These are phyloP conservation scores for Microbotryomycetes sp. DNA, from an alignment of 1,284 basidiomycete species.

Conservation along the genomic window DNA sequence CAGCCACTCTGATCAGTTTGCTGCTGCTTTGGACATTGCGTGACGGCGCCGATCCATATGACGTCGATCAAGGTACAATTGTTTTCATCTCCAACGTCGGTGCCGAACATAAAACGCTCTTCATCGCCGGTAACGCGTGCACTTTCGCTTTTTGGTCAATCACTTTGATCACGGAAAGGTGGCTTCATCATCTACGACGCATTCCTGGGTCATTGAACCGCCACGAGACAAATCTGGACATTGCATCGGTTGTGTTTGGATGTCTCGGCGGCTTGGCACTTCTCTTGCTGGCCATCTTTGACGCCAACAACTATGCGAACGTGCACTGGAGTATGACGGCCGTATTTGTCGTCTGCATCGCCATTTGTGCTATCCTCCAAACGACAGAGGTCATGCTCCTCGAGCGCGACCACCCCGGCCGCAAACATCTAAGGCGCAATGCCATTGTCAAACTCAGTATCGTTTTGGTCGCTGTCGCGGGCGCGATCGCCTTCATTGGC, in stretches of 20 bases:
- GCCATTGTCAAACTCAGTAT: slow-evolving; percentile 46
- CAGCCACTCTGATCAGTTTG: slow-evolving; percentile 16
- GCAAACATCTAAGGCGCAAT: slow-evolving; percentile 43
- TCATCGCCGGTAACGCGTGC: slow-evolving; percentile 41
- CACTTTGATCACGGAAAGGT: slow-evolving; percentile 45
- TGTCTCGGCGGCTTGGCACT: slow-evolving; percentile 43
- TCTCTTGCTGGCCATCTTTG: slow-evolving; percentile 41
- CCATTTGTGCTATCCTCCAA: slow-evolving; percentile 47
- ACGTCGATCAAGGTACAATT: slow-evolving; percentile 13
- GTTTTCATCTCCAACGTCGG: slow-evolving; percentile 21
- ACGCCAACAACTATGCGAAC: slow-evolving; percentile 43
- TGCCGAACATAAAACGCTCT: slow-evolving; percentile 38
- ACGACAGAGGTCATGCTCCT: slow-evolving; percentile 44
- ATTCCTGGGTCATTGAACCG: slow-evolving; percentile 44
- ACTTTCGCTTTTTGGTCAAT: slow-evolving; percentile 40
- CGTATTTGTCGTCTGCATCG: slow-evolving; percentile 47
- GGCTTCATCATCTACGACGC: slow-evolving; percentile 46
- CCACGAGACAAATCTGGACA: slow-evolving; percentile 36
- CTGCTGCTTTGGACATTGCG: slow-evolving; percentile 22
- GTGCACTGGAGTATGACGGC: slow-evolving; percentile 48
- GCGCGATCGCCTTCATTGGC: slow-evolving; percentile 46
- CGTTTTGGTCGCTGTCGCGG: slow-evolving; percentile 42
- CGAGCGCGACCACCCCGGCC: slow-evolving; percentile 36
- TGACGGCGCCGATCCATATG: slow-evolving; percentile 12
- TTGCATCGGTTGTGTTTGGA: slow-evolving; percentile 44